phyloP scores from a whole-genome alignment of 176 grass and related monocot genomes.

The Triticum dicoccoides region DNA sequence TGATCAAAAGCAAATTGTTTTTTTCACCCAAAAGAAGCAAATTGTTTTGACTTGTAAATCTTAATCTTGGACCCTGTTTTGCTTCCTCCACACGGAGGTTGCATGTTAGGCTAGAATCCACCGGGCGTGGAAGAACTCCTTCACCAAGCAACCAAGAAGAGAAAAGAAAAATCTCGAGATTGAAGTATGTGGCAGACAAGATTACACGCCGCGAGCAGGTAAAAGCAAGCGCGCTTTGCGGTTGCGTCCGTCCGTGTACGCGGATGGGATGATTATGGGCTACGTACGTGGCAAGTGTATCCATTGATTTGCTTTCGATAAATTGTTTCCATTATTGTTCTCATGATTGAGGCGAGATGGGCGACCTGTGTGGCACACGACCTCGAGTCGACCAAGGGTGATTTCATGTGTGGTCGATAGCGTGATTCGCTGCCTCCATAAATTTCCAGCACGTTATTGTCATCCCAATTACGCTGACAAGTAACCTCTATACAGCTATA shows the following conservation, averaged over 20 bases:
- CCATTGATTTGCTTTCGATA: neutral
- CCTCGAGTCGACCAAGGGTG: neutral
- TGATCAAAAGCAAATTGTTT: neutral
- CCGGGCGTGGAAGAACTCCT: neutral
- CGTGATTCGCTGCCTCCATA: neutral
- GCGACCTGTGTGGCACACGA: constrained; percentile 1
- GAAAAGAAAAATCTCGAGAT: neutral
- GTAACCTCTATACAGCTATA: neutral
- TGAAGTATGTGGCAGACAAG: neutral
- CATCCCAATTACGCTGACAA: neutral
- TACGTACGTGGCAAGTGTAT: neutral
- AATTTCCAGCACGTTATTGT: neutral
- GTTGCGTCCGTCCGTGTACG: neutral
- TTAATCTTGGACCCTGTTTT: neutral
- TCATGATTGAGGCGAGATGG: neutral
- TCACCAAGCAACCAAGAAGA: neutral
- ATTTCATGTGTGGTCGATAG: neutral
- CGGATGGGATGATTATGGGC: neutral
- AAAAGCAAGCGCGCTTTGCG: neutral
- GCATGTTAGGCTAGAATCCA: neutral
- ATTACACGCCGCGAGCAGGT: constrained; percentile 10
- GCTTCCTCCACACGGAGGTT: neutral
- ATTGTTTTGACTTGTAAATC: no score
- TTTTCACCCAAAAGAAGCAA: no score
- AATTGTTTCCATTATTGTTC: neutral